Evolutionary conservation across 2,329 filamentous ascomycete species (phyloP).

Genomic region (Dothistroma pini): DNA sequence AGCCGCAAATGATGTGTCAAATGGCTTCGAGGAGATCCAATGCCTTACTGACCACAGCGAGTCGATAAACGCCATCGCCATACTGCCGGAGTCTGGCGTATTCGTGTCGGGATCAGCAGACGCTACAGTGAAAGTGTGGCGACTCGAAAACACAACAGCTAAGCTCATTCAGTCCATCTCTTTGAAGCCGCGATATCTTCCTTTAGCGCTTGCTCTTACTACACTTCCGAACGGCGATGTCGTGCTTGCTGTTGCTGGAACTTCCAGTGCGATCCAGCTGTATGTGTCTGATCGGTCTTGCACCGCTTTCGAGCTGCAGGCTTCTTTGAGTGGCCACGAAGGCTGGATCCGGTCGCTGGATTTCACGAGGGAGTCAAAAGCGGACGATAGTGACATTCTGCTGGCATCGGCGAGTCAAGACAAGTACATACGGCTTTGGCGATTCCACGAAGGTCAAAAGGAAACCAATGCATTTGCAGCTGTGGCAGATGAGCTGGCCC

Average conservation of each 20-base stretch:
- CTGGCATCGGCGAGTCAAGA: constrained; percentile 95
- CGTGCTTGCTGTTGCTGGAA: constrained; percentile 76
- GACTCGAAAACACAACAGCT: constrained; percentile 43
- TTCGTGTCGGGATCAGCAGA: constrained; percentile 62
- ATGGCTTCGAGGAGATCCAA: constrained; percentile 40
- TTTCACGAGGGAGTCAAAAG: constrained; percentile 63
- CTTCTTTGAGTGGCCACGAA: constrained; percentile 83
- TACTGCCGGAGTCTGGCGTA: constrained; percentile 43
- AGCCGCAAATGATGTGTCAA: constrained; percentile 25
- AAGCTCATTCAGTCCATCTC: constrained; percentile 66
- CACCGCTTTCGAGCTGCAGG: constrained; percentile 63
- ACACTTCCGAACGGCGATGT: constrained; percentile 50
- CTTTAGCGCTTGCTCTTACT: constrained; percentile 69
- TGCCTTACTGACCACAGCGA: constrained; percentile 65
- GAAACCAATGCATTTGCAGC: neutral
- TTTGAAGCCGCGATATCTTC: constrained; percentile 75
- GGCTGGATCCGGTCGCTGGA: constrained; percentile 88
- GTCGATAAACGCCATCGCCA: constrained; percentile 64
- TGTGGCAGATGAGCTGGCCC: constrained; percentile 6
- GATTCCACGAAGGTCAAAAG: constrained; percentile 64
- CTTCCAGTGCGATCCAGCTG: constrained; percentile 75
- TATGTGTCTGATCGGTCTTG: constrained; percentile 56
- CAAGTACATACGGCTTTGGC: constrained; percentile 94
- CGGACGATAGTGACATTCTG: constrained; percentile 62
- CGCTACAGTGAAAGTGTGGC: constrained; percentile 65